These are phyloP conservation scores for Thalassiosira delicatula DNA, from an alignment of 352 stramenopile species.

Conservation along the genomic window DNA sequence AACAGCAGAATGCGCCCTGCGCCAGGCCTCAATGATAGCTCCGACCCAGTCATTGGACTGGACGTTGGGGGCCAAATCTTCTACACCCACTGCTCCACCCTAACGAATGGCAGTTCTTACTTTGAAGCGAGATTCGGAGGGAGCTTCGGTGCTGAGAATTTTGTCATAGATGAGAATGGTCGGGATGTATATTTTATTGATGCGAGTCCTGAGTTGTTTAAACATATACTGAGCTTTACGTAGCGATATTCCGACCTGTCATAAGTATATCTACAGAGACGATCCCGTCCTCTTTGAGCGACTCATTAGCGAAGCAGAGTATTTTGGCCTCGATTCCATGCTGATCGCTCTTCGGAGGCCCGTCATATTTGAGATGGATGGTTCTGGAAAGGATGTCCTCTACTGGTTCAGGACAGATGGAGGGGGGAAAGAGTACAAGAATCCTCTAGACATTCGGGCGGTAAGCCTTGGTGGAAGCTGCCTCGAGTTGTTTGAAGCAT, in stretches of 20 bases:
- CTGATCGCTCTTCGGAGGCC: neutral
- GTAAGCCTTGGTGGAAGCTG: neutral
- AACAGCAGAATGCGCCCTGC: too few relatives aligned
- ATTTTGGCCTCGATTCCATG: neutral
- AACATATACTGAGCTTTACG: slow-evolving; percentile 3
- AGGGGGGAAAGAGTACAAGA: neutral
- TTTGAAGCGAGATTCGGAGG: slow-evolving; percentile 10
- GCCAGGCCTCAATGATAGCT: too few relatives aligned
- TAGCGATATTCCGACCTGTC: slow-evolving; percentile 6
- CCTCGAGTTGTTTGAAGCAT: neutral
- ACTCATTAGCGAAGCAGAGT: neutral
- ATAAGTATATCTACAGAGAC: neutral
- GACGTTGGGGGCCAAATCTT: slow-evolving; percentile 5
- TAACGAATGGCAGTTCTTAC: neutral
- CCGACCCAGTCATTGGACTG: slow-evolving; percentile 4
- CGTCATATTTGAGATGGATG: neutral
- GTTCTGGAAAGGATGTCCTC: neutral
- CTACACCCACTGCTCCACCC: neutral
- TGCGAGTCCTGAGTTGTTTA: slow-evolving; percentile 3
- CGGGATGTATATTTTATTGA: slow-evolving; percentile 21
- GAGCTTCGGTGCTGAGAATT: neutral
- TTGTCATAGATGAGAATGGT: neutral
- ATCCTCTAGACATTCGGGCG: neutral
- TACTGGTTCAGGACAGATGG: neutral
- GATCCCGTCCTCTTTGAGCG: too few relatives aligned